Base-by-base conservation (phyloP, 192 early-diverging fungal genomes). In the Endogone sp. region DNA sequence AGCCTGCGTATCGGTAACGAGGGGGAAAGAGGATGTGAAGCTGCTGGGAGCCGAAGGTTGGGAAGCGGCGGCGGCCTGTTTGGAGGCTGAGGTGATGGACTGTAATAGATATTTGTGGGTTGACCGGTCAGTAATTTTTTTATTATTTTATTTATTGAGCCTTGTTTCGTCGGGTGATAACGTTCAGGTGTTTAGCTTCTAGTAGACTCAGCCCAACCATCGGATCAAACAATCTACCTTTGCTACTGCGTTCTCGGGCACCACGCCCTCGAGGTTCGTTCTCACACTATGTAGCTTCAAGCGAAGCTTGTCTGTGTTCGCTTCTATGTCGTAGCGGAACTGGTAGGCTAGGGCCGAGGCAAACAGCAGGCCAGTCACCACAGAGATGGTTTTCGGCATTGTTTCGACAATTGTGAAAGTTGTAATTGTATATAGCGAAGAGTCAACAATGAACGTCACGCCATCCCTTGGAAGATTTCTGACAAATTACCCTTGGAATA, bases 301-400 rank as follows among this genome's bases (percentile, higher is more conserved):
- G 22, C 59, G 59, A 22, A 60, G 6, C 59, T 22, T 60, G 59
- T 60, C 59, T 6, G 59, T 60, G 59, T 60, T 60, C 27, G 59
- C 27, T 10, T 60, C 59, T 6, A 60, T 8, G 59, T 60, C 59
- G 27, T 60, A 28, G 22, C 59, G 22, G 21, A 60, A 60, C 59
- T 60, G 59, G 10, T 22, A 60, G 59, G 27, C 59, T 9, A 60
- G 59, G 27, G 59, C 59, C 6, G 59, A 23, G 59, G 59, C 22
- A 28, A 21, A 6, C 59, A 60, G 27, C 27, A 60, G 10, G 59
- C 59, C 59, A 6, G 59, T 60, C 59, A 60, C 24, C 8, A 28
- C 22, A 16, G 59, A 23, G 59, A 60, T 28, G 22, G 59, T 60
- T 23, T 28, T 23, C 22, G 59, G 59, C 59, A 60, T 60, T 6